Evolutionary conservation across 1,139 yeast genomes (phyloP), one percentile per base, ranked within the genome.

Genomic region (Yamadazyma sp.): DNA sequence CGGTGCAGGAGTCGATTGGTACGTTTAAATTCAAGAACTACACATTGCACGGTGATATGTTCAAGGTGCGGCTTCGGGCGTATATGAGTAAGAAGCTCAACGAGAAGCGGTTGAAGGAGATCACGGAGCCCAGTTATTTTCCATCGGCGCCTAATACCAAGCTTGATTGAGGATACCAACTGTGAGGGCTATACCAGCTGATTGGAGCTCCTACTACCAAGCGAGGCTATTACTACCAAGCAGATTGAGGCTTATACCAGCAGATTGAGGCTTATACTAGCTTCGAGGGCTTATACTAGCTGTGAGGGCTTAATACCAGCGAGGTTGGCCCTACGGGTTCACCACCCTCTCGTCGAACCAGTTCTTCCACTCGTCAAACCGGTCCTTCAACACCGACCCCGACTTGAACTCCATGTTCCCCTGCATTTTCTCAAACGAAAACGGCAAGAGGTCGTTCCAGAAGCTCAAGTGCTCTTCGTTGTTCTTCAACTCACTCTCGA

Each of bases 321-420:
- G n/a, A n/a, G n/a, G n/a, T n/a, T n/a, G n/a, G 15, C 6, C 16
- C 24, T 16, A 41, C 6, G 61, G 64, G 51, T 82, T 82, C 10
- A 80, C 84, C 11, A 80, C 84, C 46, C 76, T 71, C 55, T 82
- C 92, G 48, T 82, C 86, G 33, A 88, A 66, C 96, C 96, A 89
- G 48, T 80, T 72, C 47, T 77, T 78, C 89, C 95, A 85, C 20
- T 64, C 61, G 13, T 68, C 76, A 25, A 74, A 66, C 34, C 81
- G 74, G 15, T 66, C 65, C 50, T 74, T 76, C 52, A 70, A 62
- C 2, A 85, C 86, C 47, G 89, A 82, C 2, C 96, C 96, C 15
- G 77, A 78, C 5, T 78, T 50, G 35, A 86, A 80, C 42, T 79
- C 86, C 53, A 87, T 75, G 51, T 80, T 80, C 2, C 90, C 89